These are phyloP conservation scores for Calonectria pteridis DNA, from an alignment of 2,329 filamentous ascomycete species.

Conservation along the genomic window DNA sequence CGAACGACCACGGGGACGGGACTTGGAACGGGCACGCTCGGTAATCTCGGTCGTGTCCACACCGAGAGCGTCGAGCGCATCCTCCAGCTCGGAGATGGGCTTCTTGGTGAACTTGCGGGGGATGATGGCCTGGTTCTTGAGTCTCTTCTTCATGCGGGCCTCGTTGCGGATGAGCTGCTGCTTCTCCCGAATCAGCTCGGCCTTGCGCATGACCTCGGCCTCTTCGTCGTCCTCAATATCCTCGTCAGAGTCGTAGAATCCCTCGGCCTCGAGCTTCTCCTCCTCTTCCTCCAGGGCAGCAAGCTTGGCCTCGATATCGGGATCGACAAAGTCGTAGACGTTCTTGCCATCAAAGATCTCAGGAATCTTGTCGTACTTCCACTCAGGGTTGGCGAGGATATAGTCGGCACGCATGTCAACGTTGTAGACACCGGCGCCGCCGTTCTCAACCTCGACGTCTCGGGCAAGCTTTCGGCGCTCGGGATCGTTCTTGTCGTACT, in stretches of 20 bases:
- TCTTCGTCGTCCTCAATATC: constrained; percentile 90
- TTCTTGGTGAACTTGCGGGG: constrained; percentile 86
- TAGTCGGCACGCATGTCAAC: constrained; percentile 93
- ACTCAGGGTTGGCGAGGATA: constrained; percentile 86
- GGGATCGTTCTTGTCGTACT: constrained; percentile 93
- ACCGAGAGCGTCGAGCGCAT: constrained; percentile 85
- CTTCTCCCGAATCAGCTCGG: constrained; percentile 96
- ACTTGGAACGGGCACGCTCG: constrained; percentile 76
- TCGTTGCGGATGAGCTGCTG: constrained; percentile 92
- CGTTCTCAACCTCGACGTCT: constrained; percentile 91
- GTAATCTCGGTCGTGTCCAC: constrained; percentile 83
- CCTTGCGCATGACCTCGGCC: constrained; percentile 89
- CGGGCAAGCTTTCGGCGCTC: constrained; percentile 83
- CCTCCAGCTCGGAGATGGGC: constrained; percentile 88
- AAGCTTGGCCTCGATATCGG: constrained; percentile 94
- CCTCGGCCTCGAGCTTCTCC: constrained; percentile 89
- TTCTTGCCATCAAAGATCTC: constrained; percentile 97
- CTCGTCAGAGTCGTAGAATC: constrained; percentile 90
- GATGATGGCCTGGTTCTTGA: constrained; percentile 97
- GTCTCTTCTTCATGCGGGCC: constrained; percentile 91
- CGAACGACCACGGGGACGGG: constrained; percentile 78
- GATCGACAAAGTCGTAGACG: constrained; percentile 96
- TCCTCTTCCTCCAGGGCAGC: constrained; percentile 95
- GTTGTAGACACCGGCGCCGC: constrained; percentile 95
- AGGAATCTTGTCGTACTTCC: constrained; percentile 96